Base-by-base conservation (phyloP, 2,329 filamentous ascomycete genomes). In the Exophiala alcalophila region DNA sequence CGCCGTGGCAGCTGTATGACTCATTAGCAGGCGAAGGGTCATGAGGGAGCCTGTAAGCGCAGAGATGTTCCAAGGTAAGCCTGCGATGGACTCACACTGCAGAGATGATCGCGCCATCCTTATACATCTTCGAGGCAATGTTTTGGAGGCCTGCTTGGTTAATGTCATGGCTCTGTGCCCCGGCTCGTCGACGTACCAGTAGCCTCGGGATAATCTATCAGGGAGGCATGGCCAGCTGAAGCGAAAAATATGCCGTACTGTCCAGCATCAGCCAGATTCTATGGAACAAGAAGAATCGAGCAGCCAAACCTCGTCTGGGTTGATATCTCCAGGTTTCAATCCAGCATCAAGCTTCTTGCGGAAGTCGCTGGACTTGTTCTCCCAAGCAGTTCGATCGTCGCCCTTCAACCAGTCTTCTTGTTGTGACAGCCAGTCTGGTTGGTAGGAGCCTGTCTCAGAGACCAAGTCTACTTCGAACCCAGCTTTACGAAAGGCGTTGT, bases 141-240 rank as follows among this genome's bases (percentile, higher is more conserved):
- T 14, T 27, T 37, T 61, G 58, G 24, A 61, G 33, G 1, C 36
- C n/a, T n/a, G n/a, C n/a, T n/a, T n/a, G n/a, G n/a, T n/a, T n/a
- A n/a, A n/a, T n/a, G n/a, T n/a, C n/a, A n/a, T n/a, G n/a, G n/a
- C n/a, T n/a, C n/a, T n/a, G n/a, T n/a, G n/a, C n/a, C n/a, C n/a
- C n/a, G n/a, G n/a, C n/a, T n/a, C n/a, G n/a, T n/a, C n/a, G n/a
- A n/a, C n/a, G n/a, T n/a, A n/a, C n/a, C 27, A 11, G 44, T 61
- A 3, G 65, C 65, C 23, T 58, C 50, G 0, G 66, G 66, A 38
- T 67, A 69, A 43, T 69, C 65, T 25, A 68, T 64, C 47, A 68
- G 43, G 2, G 63, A 57, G 0, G 65, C 66, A 44, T 68, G 66
- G 4, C 65, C 66, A 0, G 65, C 66, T 1, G 60, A 62, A 3